Conservation (phyloP, 2,329 filamentous ascomycete genomes). For the Fusarium clavum region DNA sequence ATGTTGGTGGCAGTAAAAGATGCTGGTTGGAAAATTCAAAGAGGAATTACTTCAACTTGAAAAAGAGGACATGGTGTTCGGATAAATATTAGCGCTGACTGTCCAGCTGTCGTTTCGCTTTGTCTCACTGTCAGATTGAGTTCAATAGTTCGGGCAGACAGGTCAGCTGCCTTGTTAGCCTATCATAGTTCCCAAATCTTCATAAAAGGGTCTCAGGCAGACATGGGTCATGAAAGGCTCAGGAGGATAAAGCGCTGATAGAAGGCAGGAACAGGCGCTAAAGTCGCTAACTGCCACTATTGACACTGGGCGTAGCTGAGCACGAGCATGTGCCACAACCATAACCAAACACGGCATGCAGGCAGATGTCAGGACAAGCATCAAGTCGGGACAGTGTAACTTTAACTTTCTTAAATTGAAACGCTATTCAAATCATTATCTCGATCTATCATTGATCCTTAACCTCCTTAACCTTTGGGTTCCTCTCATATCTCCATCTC, state of each 20-base stretch:
- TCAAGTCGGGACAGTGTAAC: neutral
- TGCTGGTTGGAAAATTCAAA: neutral
- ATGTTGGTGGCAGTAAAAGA: neutral
- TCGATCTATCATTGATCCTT: conserved; percentile 4
- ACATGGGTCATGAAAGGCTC: neutral
- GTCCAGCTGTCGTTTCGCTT: neutral
- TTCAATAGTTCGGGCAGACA: neutral
- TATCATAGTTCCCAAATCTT: no score
- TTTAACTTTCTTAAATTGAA: conserved; percentile 1
- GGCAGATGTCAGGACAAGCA: neutral
- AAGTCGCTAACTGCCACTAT: neutral
- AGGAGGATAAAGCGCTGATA: neutral
- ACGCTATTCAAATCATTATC: neutral
- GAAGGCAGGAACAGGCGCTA: neutral
- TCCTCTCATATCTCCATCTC: conserved; percentile 47
- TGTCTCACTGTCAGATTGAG: neutral
- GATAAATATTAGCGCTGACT: neutral
- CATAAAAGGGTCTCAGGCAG: neutral
- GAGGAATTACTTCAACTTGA: neutral
- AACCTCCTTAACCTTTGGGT: conserved; percentile 9
- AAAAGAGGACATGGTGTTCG: neutral
- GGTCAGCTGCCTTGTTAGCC: neutral
- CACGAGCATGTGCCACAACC: neutral
- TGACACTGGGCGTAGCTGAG: neutral
- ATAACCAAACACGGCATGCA: neutral